Percentiles rank a stretch among this genome's conserved stretches.
Conservation (phyloP, 2,329 filamentous ascomycete genomes). For the Aureobasidium sp. region DNA sequence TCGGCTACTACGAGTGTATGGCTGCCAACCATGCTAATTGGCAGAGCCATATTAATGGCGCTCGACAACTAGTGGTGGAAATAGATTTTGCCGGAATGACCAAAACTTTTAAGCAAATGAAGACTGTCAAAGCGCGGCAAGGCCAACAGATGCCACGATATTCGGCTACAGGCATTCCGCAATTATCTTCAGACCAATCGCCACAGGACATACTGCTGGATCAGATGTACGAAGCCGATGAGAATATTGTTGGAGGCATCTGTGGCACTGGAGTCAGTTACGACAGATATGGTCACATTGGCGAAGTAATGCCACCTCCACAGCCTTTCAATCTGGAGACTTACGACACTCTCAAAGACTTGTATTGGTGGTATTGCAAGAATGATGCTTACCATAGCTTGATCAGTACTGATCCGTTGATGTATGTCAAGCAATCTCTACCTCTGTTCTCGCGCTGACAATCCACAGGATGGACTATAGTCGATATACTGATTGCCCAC, state of each 20-base stretch:
- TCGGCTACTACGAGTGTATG: conserved; percentile 93
- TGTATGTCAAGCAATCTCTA: conserved; percentile 53
- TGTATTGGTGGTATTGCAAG: conserved; percentile 95
- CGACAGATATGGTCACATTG: conserved; percentile 48
- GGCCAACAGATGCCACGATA: background rate
- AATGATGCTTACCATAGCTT: conserved; percentile 91
- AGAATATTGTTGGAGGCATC: conserved; percentile 50
- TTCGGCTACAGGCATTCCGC: conserved; percentile 2
- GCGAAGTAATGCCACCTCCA: conserved; percentile 21
- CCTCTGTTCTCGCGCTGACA: conserved; percentile 22
- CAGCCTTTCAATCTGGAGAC: conserved; percentile 58
- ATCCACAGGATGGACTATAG: conserved; percentile 64
- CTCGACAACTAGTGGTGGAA: conserved; percentile 72
- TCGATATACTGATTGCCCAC: conserved; percentile 79
- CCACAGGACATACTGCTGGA: conserved; percentile 25
- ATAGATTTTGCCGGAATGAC: conserved; percentile 72
- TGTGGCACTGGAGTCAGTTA: conserved; percentile 53
- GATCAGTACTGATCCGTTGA: conserved; percentile 72
- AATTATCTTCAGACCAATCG: background rate
- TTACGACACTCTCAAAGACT: conserved; percentile 73
- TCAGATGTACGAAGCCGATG: conserved; percentile 43
- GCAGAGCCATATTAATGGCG: conserved; percentile 85
- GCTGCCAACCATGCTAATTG: conserved; percentile 91
- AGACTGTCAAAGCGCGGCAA: conserved; percentile 39
- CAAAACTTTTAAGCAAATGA: conserved; percentile 60